Evolutionary conservation across 2,329 filamentous ascomycete species (phyloP), one percentile per base, ranked within the genome.

Genomic region (Aspergillus puulaauensis): DNA sequence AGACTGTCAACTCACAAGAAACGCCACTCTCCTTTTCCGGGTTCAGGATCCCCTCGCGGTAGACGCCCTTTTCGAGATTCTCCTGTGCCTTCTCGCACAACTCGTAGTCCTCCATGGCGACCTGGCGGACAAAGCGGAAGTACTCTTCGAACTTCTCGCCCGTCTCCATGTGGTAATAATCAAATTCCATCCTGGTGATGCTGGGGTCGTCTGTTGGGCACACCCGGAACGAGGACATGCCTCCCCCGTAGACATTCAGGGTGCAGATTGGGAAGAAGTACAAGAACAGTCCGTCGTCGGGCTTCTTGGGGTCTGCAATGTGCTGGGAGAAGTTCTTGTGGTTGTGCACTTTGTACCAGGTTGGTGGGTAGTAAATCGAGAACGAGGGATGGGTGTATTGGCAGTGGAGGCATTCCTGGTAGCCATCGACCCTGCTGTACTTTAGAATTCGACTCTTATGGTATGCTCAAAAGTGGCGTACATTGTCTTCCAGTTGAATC

Each of bases 401-500:
- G 70, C 82, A 84, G 66, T 84, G 82, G 19, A 85, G 75, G 60
- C 83, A 85, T 68, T 85, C 83, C 67, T 84, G 82, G 60, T 82
- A 84, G 7, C 82, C 82, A 58, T 84, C 82, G 23, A 84, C 80
- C 79, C 77, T 80, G 54, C 3, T 48, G 8, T 40, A 3, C 3
- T 8, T 17, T 33, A n/a, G 45, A 6, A n/a, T 14, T 21, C 6
- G 21, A 6, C 5, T 3, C 24, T 8, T 3, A 14, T 3, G 17
- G 17, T 15, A n/a, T 3, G 12, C 11, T 3, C 3, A 9, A 5
- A 7, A 6, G 11, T 5, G 9, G 11, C 37, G 56, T 68, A 79
- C 81, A 84, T 84, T 0, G 82, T 83, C 65, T 84, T 84, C 82
- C 82, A 84, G 66, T 85, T 85, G 73, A 85, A 84, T 0, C 76